Evolutionary conservation across 495 filamentous ascomycete genomes (phyloP), one percentile per base, ranked within the genome.

Genomic region (Trichoderma orchidacearum): DNA sequence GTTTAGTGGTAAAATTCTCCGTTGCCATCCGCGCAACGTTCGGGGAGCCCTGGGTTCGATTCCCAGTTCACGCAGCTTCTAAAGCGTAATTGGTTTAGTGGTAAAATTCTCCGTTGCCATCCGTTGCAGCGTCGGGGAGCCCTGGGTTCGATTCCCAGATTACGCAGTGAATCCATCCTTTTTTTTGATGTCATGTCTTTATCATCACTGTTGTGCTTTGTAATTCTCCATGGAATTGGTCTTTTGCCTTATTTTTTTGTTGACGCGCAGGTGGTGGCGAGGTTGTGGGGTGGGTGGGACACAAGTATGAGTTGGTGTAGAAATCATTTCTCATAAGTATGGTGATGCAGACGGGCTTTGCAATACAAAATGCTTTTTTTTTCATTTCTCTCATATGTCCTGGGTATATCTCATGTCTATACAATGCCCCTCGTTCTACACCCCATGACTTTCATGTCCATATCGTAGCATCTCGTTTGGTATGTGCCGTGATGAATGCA

Each of bases 1-100:
- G 41, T 48, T 48, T 48, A 48, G 41, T 48, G 41, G 41, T 48
- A 48, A 48, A 48, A 48, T 48, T 48, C 41, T 48, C 41, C 41
- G 41, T 48, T 48, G 41, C 41, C 41, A 48, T 48, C 41, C 41
- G 41, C 41, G 41, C 41, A 48, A 48, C 41, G 21, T 48, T n/a
- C 41, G 41, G 41, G 41, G 41, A 48, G 41, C 41, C 41, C 41
- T 48, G 41, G 41, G 41, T 48, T 48, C 41, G 41, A 48, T 48
- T 48, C 41, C 41, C 41, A 48, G 41, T 48, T 48, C 41, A 48
- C 41, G 41, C 41, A 48, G 5, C 21, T 48, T 17, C 25, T 23
- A 5, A 2, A 48, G 41, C 41, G 41, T 48, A 48, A 48, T 48
- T 48, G 41, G 41, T 48, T 48, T 48, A 48, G 41, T 48, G 41